Evolutionary conservation across 495 filamentous ascomycete species (phyloP).

Genomic region (Penicillium alfredii): DNA sequence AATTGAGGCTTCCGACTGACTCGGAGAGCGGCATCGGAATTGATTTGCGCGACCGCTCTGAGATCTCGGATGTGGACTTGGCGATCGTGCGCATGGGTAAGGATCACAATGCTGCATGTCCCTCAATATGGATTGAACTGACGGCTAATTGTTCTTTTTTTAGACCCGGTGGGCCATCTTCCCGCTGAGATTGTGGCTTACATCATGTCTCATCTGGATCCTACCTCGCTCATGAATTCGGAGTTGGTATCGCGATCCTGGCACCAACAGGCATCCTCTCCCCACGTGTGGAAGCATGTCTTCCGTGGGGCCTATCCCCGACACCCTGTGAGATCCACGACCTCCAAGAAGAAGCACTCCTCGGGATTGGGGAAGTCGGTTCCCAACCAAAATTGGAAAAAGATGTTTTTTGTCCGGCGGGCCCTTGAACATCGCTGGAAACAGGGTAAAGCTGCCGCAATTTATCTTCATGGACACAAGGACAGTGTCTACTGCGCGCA

Average conservation of each 20-base stretch:
- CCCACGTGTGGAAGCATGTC: constrained; percentile 70
- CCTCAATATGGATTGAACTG: not conserved
- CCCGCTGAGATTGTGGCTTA: constrained; percentile 69
- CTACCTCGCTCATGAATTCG: constrained; percentile 53
- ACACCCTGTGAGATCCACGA: constrained; percentile 34
- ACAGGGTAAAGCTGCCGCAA: constrained; percentile 65
- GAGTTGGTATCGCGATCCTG: constrained; percentile 60
- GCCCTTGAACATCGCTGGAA: constrained; percentile 76
- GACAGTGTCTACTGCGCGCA: constrained; percentile 97
- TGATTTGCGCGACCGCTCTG: constrained; percentile 49
- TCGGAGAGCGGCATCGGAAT: constrained; percentile 78
- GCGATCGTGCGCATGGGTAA: constrained; percentile 37
- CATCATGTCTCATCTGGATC: constrained; percentile 67
- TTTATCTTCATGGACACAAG: constrained; percentile 85
- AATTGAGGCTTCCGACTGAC: constrained; percentile 44
- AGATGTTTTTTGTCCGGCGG: constrained; percentile 69
- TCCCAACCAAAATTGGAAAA: constrained; percentile 71
- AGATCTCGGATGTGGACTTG: constrained; percentile 39
- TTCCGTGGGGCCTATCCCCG: constrained; percentile 62
- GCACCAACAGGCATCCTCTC: constrained; percentile 54
- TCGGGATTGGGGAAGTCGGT: constrained; percentile 46
- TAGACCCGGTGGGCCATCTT: constrained; percentile 62
- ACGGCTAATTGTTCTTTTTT: constrained; percentile 14
- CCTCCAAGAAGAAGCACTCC: constrained; percentile 38
- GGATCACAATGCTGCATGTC: constrained; percentile 3